Evolutionary conservation across 257 asterid genomes (phyloP), one percentile per base, ranked within the genome.

Genomic region (Nicotiana knightiana): DNA sequence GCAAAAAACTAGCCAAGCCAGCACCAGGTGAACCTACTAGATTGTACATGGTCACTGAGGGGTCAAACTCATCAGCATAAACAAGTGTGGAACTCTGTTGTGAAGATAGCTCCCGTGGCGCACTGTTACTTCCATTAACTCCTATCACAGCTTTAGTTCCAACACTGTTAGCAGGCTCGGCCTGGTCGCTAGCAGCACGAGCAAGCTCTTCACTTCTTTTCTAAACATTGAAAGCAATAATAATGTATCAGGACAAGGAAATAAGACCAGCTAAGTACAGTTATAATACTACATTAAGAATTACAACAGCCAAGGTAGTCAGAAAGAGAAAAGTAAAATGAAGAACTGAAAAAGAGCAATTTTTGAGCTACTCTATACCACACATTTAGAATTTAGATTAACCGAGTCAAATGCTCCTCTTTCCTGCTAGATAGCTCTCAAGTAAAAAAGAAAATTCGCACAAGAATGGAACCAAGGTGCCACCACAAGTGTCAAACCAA

Each of bases 31-130:
- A 66, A 82, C 94, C 78, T 91, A 95, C 99, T 57, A 87, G 86
- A 87, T 93, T 95, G 87, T 85, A 93, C 86, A 84, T 83, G 73
- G 93, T 79, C 70, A 91, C 93, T 0, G 97, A 89, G 80, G 90
- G 84, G 80, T 92, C 94, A 84, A 89, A 87, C 82, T 89, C 94
- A 26, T 89, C 89, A 28, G 85, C 51, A 81, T 82, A 83, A 81
- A 86, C 86, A 84, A 81, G 85, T 73, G 91, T 86, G 39, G 93
- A 88, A 87, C 90, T 83, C 82, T 84, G 85, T 33, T 85, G 46
- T 24, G 80, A 76, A 70, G 91, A 85, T 73, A 84, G 67, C 51
- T 89, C 89, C 68, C 86, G 78, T 24, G 83, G 79, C 55, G 84
- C 82, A 66, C 64, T 84, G 83, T 43, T 87, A 76, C 71, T 85